Evolutionary conservation across 371 early-diverging fungal species (phyloP).

Genomic region (Mortierella sp.): DNA sequence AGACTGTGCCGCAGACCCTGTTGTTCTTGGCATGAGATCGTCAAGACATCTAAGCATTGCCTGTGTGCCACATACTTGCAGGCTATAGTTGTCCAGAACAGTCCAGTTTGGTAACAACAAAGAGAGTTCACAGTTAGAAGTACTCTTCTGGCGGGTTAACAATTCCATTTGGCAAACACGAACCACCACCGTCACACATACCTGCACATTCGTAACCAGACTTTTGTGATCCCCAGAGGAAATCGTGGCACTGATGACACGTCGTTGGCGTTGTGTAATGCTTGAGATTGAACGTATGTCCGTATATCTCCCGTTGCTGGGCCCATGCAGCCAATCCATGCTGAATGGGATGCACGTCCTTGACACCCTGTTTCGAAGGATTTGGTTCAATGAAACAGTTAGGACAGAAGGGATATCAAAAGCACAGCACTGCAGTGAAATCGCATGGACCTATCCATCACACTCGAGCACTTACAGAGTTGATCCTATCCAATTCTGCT

Average conservation of each 20-base stretch:
- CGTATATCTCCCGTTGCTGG: constrained; percentile 42
- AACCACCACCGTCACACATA: constrained; percentile 1
- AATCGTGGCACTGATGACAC: constrained; percentile 53
- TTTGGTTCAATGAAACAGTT: too few species aligned
- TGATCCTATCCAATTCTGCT: constrained; percentile 39
- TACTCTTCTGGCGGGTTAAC: too few species aligned
- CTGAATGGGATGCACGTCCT: constrained; percentile 19
- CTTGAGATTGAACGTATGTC: constrained; percentile 41
- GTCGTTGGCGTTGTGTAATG: constrained; percentile 47
- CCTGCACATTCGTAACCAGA: constrained; percentile 52
- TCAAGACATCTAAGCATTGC: constrained; percentile 44
- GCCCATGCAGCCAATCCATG: constrained; percentile 17
- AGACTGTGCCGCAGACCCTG: constrained; percentile 50
- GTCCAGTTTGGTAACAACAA: background rate
- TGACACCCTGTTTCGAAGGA: constrained; percentile 20
- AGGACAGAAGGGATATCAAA: background rate
- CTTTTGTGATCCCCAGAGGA: constrained; percentile 54
- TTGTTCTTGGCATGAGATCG: constrained; percentile 52
- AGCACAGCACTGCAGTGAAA: background rate
- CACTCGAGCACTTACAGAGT: constrained; percentile 14
- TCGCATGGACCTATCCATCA: too few species aligned
- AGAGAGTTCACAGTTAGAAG: background rate
- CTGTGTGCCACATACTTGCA: constrained; percentile 54
- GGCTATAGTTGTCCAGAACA: constrained; percentile 8
- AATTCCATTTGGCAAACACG: too few species aligned